phyloP scores from a whole-genome alignment of 768 basidiomycete species.

The Megacollybia marginata region DNA sequence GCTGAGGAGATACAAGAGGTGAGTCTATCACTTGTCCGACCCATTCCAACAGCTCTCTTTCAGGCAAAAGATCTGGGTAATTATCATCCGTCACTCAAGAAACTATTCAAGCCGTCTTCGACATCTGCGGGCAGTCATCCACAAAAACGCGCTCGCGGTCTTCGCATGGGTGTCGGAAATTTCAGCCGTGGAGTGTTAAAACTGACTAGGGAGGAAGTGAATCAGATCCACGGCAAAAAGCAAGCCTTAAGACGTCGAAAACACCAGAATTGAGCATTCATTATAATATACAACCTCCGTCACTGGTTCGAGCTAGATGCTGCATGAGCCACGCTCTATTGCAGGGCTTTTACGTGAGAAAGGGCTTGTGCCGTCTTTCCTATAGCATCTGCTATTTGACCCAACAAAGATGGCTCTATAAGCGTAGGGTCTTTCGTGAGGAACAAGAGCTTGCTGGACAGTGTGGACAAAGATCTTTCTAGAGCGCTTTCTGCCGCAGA shows the following conservation, averaged over 20 bases:
- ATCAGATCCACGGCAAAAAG: conserved; percentile 11
- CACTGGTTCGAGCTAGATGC: no score
- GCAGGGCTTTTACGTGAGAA: conserved; percentile 49
- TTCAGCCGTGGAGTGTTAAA: conserved; percentile 65
- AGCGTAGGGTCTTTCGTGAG: conserved; percentile 30
- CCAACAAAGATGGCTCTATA: conserved; percentile 43
- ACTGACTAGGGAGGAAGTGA: conserved; percentile 59
- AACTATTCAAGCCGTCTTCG: conserved; percentile 40
- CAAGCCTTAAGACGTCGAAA: background rate
- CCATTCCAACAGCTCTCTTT: conserved; percentile 1
- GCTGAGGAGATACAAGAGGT: conserved; percentile 65
- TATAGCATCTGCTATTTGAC: conserved; percentile 61
- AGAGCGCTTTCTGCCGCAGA: conserved; percentile 26
- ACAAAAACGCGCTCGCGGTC: conserved; percentile 52
- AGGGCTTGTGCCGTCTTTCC: conserved; percentile 58
- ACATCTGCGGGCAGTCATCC: conserved; percentile 13
- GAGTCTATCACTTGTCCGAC: conserved; percentile 9
- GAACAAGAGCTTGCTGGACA: conserved; percentile 43
- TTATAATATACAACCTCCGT: no score
- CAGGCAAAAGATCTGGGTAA: conserved; percentile 83
- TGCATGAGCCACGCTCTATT: conserved; percentile 35
- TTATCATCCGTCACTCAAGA: conserved; percentile 76
- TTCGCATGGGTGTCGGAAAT: conserved; percentile 74
- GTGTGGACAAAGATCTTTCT: conserved; percentile 40
- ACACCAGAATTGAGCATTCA: no score